A percentile compares a stretch with the other conserved stretches of the same genome.
phyloP scores from a whole-genome alignment of 495 filamentous ascomycete genomes.

The Aspergillus saccharolyticus region DNA sequence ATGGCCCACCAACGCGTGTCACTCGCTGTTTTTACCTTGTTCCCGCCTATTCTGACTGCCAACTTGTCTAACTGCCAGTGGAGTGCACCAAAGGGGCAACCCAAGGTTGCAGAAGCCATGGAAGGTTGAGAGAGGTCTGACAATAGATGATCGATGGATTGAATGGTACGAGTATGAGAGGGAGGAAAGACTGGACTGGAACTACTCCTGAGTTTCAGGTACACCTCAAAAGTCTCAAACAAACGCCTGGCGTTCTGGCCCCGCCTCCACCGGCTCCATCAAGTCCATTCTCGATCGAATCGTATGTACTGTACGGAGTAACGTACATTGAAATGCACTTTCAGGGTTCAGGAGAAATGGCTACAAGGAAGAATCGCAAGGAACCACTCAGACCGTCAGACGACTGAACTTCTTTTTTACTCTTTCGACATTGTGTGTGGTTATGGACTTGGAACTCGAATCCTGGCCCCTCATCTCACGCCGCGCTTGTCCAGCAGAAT shows the following conservation, averaged over 20 bases:
- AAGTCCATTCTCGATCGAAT: neutral
- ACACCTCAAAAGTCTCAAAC: constrained; percentile 12
- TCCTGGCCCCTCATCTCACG: no score
- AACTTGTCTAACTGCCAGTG: no score
- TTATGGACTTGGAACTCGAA: no score
- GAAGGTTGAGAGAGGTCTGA: neutral
- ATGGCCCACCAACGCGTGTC: constrained; percentile 27
- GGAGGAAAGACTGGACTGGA: neutral
- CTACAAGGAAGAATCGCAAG: neutral
- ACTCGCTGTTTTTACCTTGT: constrained; percentile 7
- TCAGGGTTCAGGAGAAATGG: neutral
- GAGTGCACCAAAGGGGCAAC: neutral
- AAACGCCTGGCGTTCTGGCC: constrained; percentile 12
- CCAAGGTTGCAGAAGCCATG: neutral
- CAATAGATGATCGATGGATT: neutral
- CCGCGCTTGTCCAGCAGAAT: neutral
- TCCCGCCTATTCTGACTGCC: neutral
- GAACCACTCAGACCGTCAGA: no score
- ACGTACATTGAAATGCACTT: neutral
- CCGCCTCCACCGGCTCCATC: constrained; percentile 7
- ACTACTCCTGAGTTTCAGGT: constrained; percentile 17
- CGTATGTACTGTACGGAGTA: no score
- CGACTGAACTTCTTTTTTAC: neutral
- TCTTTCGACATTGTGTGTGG: no score
- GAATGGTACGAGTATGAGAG: neutral